phyloP scores from a whole-genome alignment of 495 filamentous ascomycete species.

The Patellaria atrata region DNA sequence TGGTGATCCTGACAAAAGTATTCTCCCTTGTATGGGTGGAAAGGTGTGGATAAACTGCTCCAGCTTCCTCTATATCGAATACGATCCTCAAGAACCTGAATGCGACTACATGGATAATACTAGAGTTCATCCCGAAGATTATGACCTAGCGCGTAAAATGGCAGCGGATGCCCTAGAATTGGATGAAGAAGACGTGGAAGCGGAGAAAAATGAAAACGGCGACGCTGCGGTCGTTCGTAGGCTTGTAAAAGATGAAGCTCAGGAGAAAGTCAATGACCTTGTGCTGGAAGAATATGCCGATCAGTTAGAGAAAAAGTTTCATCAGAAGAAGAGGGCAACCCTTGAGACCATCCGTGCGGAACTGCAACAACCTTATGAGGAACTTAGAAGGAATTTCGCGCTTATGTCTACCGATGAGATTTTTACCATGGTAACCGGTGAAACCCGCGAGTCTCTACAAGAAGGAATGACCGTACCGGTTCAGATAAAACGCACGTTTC shows the following conservation, averaged over 20 bases:
- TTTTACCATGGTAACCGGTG: conserved; percentile 94
- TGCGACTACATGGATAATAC: conserved; percentile 93
- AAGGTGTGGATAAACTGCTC: conserved; percentile 93
- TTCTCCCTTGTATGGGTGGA: conserved; percentile 65
- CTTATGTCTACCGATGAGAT: conserved; percentile 62
- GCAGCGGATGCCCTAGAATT: conserved; percentile 90
- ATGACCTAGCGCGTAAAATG: conserved; percentile 94
- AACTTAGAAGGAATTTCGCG: conserved; percentile 69
- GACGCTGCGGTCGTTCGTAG: conserved; percentile 80
- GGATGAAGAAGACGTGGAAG: conserved; percentile 95
- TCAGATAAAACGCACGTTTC: conserved; percentile 71
- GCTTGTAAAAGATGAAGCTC: conserved; percentile 76
- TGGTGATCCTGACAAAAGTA: conserved; percentile 62
- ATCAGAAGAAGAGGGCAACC: conserved; percentile 88
- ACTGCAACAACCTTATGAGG: conserved; percentile 82
- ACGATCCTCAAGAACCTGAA: conserved; percentile 58
- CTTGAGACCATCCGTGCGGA: conserved; percentile 93
- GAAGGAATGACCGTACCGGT: conserved; percentile 87
- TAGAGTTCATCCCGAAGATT: conserved; percentile 93
- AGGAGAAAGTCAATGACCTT: conserved; percentile 90
- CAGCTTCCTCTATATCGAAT: conserved; percentile 83
- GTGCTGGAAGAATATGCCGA: conserved; percentile 95
- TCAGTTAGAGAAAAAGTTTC: conserved; percentile 81
- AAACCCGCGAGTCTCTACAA: conserved; percentile 66
- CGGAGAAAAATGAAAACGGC: conserved; percentile 77